Base-by-base conservation (phyloP, 2,329 filamentous ascomycete genomes). In the Ophiosphaerella narmari region DNA sequence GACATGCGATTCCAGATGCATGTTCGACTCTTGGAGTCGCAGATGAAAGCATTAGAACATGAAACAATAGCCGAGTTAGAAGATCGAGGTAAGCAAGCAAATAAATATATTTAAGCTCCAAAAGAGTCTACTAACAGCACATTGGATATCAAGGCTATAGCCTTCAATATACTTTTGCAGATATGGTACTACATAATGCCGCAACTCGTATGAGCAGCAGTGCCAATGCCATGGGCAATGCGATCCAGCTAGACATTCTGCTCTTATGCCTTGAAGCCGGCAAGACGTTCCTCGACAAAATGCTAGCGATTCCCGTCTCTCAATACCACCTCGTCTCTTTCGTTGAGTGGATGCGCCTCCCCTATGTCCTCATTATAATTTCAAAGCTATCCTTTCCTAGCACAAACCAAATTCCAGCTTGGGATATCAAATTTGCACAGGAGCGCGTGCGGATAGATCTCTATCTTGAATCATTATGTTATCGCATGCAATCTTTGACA, bases 221-320 rank as follows among this genome's bases (percentile, higher is more conserved):
- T 3, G 34, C 37, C n/a, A 32, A 9, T 2, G 18, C 26, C 12
- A 13, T 18, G 3, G 33, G 33, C 8, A 46, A 52, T 39, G 12
- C 49, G 1, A 42, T 23, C 33, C 61, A 59, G 9, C 14, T 64
- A 11, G 60, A 58, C 24, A 43, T 52, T 11, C 37, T 64, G n/a
- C 50, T 60, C 11, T 47, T 54, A 1, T 46, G 48, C 2, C 51
- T 65, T 2, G 87, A 86, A 70, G 89, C 92, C 66, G 85, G 87
- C 3, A 77, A 77, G 51, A 79, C 86, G 39, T 82, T 84, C 3
- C 84, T 91, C 31, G 84, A 89, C 70, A 77, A 84, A 55, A 83
- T 93, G 35, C 80, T 92, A 7, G 81, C 80, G 34, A 80, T 91
- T 14, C 81, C 84, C 5, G 91, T 88, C 18, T 91, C 55, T 0